Conservation (phyloP, 345 rosid species). For the Arabis alpina region DNA sequence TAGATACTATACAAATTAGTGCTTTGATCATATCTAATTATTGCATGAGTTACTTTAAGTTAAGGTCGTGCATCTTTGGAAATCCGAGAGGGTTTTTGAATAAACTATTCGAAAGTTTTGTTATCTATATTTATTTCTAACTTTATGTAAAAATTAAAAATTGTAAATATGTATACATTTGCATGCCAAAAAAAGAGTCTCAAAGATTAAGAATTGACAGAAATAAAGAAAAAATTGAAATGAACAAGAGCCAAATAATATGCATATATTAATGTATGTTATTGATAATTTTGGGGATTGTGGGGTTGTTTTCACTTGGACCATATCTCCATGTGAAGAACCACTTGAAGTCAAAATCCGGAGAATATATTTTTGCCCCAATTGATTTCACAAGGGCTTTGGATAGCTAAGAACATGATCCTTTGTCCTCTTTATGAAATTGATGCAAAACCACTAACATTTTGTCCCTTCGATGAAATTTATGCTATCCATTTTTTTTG, state of each 20-base stretch:
- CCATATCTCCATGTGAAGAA: slow-evolving; percentile 45
- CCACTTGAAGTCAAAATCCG: slow-evolving; percentile 30
- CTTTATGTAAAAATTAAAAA: background rate
- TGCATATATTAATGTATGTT: slow-evolving; percentile 23
- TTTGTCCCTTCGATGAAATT: slow-evolving; percentile 27
- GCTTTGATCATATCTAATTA: slow-evolving; percentile 48
- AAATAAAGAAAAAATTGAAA: slow-evolving; percentile 5
- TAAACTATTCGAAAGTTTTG: slow-evolving; percentile 29
- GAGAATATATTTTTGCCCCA: slow-evolving; percentile 33
- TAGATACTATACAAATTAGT: slow-evolving; percentile 39
- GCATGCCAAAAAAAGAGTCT: slow-evolving; percentile 9
- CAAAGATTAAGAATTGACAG: slow-evolving; percentile 15
- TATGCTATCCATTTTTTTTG: background rate
- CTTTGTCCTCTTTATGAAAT: slow-evolving; percentile 31
- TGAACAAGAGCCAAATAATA: slow-evolving; percentile 13
- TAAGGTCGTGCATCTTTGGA: slow-evolving; percentile 49
- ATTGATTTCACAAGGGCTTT: slow-evolving; percentile 33
- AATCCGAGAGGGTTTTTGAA: slow-evolving; percentile 52
- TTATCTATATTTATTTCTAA: background rate
- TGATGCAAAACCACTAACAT: slow-evolving; percentile 34
- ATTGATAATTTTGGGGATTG: slow-evolving; percentile 31
- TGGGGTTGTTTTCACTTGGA: slow-evolving; percentile 40
- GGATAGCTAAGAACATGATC: slow-evolving; percentile 41
- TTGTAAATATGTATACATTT: slow-evolving; percentile 2
- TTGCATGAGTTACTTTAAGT: slow-evolving; percentile 43